Evolutionary conservation across 148 eudicot species (phyloP).

Genomic region (Selenicereus undatus): DNA sequence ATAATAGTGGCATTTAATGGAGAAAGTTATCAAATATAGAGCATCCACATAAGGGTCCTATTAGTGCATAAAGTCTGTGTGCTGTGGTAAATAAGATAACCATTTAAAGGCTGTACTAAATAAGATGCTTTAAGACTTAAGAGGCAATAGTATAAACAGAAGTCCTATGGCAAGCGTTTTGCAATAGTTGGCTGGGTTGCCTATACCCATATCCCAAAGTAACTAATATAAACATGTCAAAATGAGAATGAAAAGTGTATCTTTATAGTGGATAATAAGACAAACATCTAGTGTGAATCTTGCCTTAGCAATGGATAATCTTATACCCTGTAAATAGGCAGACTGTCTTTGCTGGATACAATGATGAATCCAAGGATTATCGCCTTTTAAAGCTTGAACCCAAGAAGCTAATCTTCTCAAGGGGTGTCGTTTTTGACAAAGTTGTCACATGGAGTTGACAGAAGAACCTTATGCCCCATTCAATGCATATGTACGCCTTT

Average conservation of each 20-base stretch:
- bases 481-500: background rate
- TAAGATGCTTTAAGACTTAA: conserved; percentile 1
- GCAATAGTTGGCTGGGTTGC: no score
- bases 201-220: background rate
- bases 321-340: no score
- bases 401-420: background rate
- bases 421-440: background rate
- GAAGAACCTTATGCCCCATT: background rate
- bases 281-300: no score
- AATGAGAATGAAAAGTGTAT: background rate
- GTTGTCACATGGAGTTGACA: background rate
- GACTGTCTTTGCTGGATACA: background rate
- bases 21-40: background rate
- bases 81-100: no score
- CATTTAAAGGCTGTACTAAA: background rate
- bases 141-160: background rate
- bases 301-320: no score
- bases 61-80: no score
- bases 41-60: background rate
- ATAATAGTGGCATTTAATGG: background rate
- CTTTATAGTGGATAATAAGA: background rate
- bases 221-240: background rate
- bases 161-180: background rate
- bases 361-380: background rate
- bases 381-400: background rate